Base-by-base conservation (phyloP, 2,329 filamentous ascomycete species). In the Diaporthe ampelina region DNA sequence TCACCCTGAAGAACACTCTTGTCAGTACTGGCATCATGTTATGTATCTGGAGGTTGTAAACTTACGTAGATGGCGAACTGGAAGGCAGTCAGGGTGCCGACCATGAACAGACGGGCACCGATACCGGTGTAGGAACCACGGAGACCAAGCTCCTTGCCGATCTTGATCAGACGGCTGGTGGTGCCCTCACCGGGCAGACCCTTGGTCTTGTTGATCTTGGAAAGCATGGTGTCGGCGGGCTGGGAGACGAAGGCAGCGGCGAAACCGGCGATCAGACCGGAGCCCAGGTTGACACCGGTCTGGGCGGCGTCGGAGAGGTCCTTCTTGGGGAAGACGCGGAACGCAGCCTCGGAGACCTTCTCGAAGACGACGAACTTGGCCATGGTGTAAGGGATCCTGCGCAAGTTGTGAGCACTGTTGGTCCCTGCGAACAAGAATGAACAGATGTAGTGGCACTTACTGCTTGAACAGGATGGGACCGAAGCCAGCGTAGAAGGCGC, bases 401-500 rank as follows among this genome's bases (percentile, higher is more conserved):
- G 5, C 45, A 26, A 15, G n/a, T 9, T 65, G 73, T 75, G 40
- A 75, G 73, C 37, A 70, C 1, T 11, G 15, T 15, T 6, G 8
- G 45, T 15, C 29, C 15, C 32, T 21, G 61, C 48, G 24, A 21
- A 21, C 10, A n/a, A 6, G 9, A 4, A 35, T 43, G 54, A 2
- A 2, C 11, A 45, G 19, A 11, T 13, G 2, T 7, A 35, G 8
- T 24, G 19, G 7, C 17, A 88, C 89, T 83, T 87, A 91, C 91
- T 94, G 92, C 87, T 94, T 94, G 89, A 95, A 94, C 79, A 94
- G 87, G 80, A 95, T 95, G 80, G 94, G 94, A 77, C 95, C 95
- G 88, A 97, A 97, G 82, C 94, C 94, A 81, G 93, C 94, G 89
- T 97, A 97, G 91, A 97, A 95, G 82, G 93, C 94, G 83, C 92